phyloP scores from a whole-genome alignment of 805 yeast genomes.

The Nakazawaea wyomingensis region DNA sequence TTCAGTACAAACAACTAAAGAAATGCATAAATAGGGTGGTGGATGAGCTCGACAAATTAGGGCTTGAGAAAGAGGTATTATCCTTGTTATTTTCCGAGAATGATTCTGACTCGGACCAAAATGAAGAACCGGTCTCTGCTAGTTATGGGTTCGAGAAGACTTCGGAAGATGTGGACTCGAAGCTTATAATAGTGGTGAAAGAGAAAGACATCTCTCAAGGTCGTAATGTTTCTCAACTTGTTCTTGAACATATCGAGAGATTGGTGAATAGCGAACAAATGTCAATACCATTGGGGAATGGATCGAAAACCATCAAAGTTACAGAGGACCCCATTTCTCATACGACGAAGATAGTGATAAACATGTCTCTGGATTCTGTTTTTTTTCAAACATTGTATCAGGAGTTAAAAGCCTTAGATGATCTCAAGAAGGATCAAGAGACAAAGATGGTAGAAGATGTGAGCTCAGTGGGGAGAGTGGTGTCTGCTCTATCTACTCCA shows the following conservation, averaged over 20 bases:
- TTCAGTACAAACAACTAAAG: constrained; percentile 66
- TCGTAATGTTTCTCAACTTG: constrained; percentile 16
- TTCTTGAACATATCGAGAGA: background rate
- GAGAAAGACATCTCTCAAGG: background rate
- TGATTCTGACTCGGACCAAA: constrained; percentile 21
- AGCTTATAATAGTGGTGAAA: constrained; percentile 27
- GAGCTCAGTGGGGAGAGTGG: constrained; percentile 32
- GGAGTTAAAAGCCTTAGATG: constrained; percentile 46
- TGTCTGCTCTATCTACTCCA: constrained; percentile 37
- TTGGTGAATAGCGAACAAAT: background rate
- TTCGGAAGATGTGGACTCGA: constrained; percentile 28
- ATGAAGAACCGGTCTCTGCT: constrained; percentile 35
- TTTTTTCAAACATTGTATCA: constrained; percentile 54
- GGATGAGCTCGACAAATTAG: constrained; percentile 52
- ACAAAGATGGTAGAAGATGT: constrained; percentile 36
- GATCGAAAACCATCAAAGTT: constrained; percentile 5
- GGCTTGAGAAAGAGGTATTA: constrained; percentile 43
- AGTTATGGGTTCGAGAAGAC: constrained; percentile 30
- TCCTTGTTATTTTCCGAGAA: constrained; percentile 8
- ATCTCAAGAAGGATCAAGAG: constrained; percentile 39
- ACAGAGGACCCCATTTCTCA: background rate
- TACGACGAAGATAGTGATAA: constrained; percentile 23
- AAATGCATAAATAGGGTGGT: constrained; percentile 64
- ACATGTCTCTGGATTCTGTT: constrained; percentile 49
- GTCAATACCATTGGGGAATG: background rate